Evolutionary conservation across 139 green algal genomes (phyloP).

Genomic region (Volvox africanus): DNA sequence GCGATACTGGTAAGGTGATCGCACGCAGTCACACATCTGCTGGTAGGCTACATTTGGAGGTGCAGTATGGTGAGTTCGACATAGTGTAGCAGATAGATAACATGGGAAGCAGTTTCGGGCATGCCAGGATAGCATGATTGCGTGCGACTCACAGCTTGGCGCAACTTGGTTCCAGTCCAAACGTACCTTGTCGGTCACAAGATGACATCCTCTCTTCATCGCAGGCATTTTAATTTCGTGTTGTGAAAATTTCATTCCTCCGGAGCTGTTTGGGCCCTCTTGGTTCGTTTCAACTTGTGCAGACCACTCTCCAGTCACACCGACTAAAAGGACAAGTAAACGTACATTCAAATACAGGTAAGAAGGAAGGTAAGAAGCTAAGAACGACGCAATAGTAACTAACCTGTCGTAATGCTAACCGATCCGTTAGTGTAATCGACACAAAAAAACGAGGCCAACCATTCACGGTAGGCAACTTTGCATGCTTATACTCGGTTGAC

Average conservation of each 20-base stretch:
- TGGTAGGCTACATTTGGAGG: too few relatives aligned
- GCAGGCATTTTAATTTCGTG: conserved; percentile 58
- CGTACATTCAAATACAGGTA: neutral
- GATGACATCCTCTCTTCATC: conserved; percentile 63
- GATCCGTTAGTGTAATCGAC: neutral
- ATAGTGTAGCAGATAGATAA: too few relatives aligned
- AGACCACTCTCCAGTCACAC: neutral
- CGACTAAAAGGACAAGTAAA: neutral
- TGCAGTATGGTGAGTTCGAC: too few relatives aligned
- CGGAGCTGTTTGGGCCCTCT: neutral
- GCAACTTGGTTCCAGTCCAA: too few relatives aligned
- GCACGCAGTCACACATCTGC: too few relatives aligned
- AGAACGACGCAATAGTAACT: too few relatives aligned
- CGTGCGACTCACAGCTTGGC: too few relatives aligned
- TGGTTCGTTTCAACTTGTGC: neutral
- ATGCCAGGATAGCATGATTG: too few relatives aligned
- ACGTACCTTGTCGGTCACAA: conserved; percentile 62
- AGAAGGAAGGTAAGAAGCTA: neutral
- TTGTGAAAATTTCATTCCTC: conserved; percentile 49
- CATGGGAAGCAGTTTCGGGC: too few relatives aligned
- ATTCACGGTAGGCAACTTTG: neutral
- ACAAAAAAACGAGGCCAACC: too few relatives aligned
- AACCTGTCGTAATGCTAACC: neutral
- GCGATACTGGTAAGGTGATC: too few relatives aligned
- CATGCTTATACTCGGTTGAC: neutral